These are phyloP conservation scores for Symbiodinium natans DNA, from an alignment of 73 alveolate genomes.

Conservation along the genomic window DNA sequence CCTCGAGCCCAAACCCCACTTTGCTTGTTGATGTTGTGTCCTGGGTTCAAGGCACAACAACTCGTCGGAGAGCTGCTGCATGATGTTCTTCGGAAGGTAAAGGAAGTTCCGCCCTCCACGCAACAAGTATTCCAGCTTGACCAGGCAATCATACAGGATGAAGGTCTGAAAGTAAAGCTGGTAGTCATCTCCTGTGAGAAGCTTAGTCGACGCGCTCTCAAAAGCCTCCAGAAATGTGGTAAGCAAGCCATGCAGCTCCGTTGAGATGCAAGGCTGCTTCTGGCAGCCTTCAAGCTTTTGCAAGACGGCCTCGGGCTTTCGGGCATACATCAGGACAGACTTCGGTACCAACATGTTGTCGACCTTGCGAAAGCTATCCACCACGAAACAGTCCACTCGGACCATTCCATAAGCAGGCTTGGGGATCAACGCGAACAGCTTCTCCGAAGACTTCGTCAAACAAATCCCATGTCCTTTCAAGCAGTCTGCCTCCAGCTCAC, in stretches of 20 bases:
- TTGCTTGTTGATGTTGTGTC: neutral
- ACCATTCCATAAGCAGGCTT: neutral
- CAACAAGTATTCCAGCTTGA: neutral
- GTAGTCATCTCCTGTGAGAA: neutral
- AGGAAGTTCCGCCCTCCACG: neutral
- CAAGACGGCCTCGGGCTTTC: too few relatives aligned
- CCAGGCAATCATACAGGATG: neutral
- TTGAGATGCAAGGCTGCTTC: too few relatives aligned
- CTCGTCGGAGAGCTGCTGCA: neutral
- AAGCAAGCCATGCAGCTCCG: neutral
- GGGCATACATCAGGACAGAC: neutral
- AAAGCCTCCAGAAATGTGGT: neutral
- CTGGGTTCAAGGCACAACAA: neutral
- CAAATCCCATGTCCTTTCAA: neutral
- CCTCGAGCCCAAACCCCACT: neutral
- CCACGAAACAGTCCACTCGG: conserved; percentile 20
- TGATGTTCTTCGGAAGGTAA: neutral
- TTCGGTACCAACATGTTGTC: neutral
- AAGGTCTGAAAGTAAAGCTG: neutral
- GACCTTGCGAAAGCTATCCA: neutral
- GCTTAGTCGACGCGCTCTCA: neutral
- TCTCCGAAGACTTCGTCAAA: neutral
- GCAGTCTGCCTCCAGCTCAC: neutral
- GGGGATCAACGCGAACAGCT: neutral
- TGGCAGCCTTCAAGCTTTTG: too few relatives aligned